Evolutionary conservation across 139 green algal species (phyloP).

Genomic region (Auxenochlorella pyrenoidosa): DNA sequence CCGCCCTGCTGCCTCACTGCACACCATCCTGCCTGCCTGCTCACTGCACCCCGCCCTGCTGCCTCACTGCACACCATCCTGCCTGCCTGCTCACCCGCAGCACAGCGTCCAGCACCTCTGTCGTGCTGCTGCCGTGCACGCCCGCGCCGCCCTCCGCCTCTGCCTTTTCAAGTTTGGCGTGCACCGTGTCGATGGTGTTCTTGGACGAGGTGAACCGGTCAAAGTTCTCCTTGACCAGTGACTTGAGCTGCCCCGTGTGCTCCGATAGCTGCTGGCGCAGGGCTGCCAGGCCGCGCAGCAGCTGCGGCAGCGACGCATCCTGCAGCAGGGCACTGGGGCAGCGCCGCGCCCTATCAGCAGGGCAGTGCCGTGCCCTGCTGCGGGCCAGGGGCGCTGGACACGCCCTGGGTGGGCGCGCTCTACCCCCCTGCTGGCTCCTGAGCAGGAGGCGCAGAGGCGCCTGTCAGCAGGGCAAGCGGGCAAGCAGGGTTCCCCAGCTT

Average conservation of each 20-base stretch:
- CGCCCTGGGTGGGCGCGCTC: no score
- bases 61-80: neutral
- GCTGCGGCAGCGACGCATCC: conserved; percentile 61
- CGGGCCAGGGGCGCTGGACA: neutral
- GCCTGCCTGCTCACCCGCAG: conserved; percentile 20
- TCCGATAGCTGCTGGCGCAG: conserved; percentile 73
- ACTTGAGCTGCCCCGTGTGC: conserved; percentile 82
- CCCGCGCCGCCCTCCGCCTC: conserved; percentile 45
- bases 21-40: neutral
- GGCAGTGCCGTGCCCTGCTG: no score
- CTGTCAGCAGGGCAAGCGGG: no score
- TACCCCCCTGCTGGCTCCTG: no score
- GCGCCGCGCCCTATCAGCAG: neutral
- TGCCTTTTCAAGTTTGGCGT: conserved; percentile 63
- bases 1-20: no score
- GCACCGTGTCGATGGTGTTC: conserved; percentile 86
- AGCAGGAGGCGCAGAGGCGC: neutral
- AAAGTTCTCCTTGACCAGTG: conserved; percentile 92
- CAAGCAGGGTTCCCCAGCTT: neutral
- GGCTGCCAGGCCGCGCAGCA: conserved; percentile 64
- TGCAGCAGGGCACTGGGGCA: conserved; percentile 2
- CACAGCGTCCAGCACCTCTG: conserved; percentile 44
- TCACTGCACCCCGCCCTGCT: conserved; percentile 10
- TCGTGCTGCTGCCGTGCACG: conserved; percentile 43
- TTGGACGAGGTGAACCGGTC: conserved; percentile 93